A percentile compares a stretch with the other conserved stretches of the same genome.
Evolutionary conservation across 2,329 filamentous ascomycete genomes (phyloP).

Genomic region (Hymenotorrendiella dingleyae): DNA sequence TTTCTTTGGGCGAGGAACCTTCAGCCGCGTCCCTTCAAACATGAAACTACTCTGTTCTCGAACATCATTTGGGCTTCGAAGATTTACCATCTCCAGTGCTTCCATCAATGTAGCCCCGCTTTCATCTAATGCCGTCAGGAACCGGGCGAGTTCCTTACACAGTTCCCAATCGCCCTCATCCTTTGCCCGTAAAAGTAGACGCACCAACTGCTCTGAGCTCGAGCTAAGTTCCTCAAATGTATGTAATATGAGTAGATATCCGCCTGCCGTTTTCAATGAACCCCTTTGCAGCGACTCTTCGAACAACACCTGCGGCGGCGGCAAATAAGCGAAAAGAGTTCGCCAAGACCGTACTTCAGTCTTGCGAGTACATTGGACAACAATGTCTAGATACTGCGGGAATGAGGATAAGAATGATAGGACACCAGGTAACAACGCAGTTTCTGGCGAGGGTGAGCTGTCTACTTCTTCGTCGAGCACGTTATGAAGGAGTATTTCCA

Average conservation of each 20-base stretch:
- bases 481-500: constrained; percentile 88
- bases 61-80: constrained; percentile 32
- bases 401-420: constrained; percentile 64
- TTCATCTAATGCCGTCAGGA: constrained; percentile 86
- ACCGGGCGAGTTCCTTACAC: constrained; percentile 91
- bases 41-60: constrained; percentile 33
- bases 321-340: constrained; percentile 85
- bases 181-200: constrained; percentile 75
- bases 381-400: constrained; percentile 84
- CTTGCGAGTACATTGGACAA: constrained; percentile 95
- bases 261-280: constrained; percentile 88
- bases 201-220: constrained; percentile 71
- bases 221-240: constrained; percentile 66
- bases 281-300: constrained; percentile 84
- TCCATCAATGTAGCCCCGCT: constrained; percentile 72
- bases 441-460: constrained; percentile 54
- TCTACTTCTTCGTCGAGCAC: constrained; percentile 95
- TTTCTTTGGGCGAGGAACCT: constrained; percentile 19
- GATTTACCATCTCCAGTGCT: constrained; percentile 59
- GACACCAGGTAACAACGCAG: constrained; percentile 58
- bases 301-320: constrained; percentile 85
- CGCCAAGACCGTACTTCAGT: constrained; percentile 94
- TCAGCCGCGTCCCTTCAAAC: constrained; percentile 33
- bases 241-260: constrained; percentile 92
- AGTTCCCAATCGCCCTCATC: constrained; percentile 88